Conservation (phyloP, 2,329 filamentous ascomycete species). For the Cladophialophora chaetospira region DNA sequence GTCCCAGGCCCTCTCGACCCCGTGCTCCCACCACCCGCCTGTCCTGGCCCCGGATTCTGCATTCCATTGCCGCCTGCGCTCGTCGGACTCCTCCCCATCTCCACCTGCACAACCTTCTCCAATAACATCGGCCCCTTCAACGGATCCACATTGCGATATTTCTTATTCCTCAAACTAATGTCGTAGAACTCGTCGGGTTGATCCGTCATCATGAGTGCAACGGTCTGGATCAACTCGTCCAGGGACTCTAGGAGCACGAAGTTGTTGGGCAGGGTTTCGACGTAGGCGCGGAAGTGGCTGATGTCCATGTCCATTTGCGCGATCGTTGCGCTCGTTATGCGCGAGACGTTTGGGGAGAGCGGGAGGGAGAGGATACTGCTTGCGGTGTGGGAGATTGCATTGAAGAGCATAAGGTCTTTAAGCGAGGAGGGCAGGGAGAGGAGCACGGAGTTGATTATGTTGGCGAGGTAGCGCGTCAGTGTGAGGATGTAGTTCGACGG, state of each 20-base stretch:
- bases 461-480: conserved; percentile 85
- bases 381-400: conserved; percentile 87
- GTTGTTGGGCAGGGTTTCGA: conserved; percentile 75
- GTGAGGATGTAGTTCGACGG: conserved; percentile 96
- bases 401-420: conserved; percentile 97
- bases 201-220: conserved; percentile 80
- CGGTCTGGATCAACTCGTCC: conserved; percentile 91
- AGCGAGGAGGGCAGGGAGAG: conserved; percentile 92
- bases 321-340: conserved; percentile 86
- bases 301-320: conserved; percentile 80
- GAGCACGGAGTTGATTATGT: conserved; percentile 94
- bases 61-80: conserved; percentile 5
- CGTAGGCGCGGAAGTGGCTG: conserved; percentile 79
- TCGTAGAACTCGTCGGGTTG: conserved; percentile 98
- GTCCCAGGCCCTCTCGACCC: conserved; percentile 13
- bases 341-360: conserved; percentile 74
- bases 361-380: conserved; percentile 76
- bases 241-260: conserved; percentile 86
- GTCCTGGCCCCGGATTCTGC: conserved; percentile 44
- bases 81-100: conserved; percentile 14
- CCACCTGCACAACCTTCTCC: conserved; percentile 66
- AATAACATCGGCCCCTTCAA: conserved; percentile 83
- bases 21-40: conserved; percentile 39
- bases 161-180: conserved; percentile 82
- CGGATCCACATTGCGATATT: conserved; percentile 90